Percentiles rank a stretch among this genome's conserved stretches.
These are phyloP conservation scores for Cryptosporidium andersoni DNA, from an alignment of 169 alveolate species.

Conservation along the genomic window DNA sequence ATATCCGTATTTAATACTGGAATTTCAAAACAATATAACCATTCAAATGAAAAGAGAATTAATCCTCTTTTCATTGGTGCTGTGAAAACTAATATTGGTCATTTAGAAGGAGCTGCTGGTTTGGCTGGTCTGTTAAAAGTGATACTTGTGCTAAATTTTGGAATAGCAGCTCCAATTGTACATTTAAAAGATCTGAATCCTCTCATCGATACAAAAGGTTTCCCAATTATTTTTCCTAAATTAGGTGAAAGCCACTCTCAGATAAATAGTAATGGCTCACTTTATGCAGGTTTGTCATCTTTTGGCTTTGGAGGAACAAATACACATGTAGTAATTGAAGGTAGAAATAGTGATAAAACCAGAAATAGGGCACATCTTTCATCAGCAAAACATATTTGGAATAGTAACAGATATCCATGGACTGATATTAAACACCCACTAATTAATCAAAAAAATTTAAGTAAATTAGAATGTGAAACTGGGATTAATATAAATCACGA, in stretches of 20 bases:
- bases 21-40: background rate
- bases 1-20: conserved; percentile 43
- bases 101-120: conserved; percentile 75
- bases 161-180: conserved; percentile 62
- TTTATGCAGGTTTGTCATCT: conserved; percentile 53
- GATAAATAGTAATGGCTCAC: conserved; percentile 3
- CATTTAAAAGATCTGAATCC: conserved; percentile 35
- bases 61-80: conserved; percentile 63
- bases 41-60: conserved; percentile 9
- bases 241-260: background rate
- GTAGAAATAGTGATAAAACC: background rate
- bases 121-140: conserved; percentile 68
- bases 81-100: conserved; percentile 72
- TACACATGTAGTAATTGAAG: conserved; percentile 60
- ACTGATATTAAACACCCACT: conserved; percentile 63
- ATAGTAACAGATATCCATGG: conserved; percentile 31
- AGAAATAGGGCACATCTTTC: background rate
- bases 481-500: background rate
- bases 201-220: conserved; percentile 24
- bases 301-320: conserved; percentile 72
- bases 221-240: conserved; percentile 20
- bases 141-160: conserved; percentile 19
- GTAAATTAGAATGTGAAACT: background rate
- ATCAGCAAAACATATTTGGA: conserved; percentile 1
- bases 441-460: conserved; percentile 22